Evolutionary conservation across 2,329 filamentous ascomycete species (phyloP), one percentile per base, ranked within the genome.

Genomic region (Ophiostoma montium): DNA sequence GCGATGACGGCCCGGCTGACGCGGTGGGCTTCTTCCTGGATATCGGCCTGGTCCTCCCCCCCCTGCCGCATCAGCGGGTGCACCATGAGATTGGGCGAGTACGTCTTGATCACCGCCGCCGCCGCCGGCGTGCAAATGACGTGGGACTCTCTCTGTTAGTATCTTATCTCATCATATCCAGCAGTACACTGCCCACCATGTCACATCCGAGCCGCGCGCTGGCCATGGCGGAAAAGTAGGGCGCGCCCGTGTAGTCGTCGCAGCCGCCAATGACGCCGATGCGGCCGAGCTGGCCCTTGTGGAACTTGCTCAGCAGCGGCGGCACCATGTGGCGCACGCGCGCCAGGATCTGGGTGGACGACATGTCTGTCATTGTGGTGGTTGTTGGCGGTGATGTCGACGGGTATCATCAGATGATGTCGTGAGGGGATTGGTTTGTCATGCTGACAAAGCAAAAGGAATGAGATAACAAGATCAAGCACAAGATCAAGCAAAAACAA

Each of bases 41-140:
- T 60, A 35, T 60, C 59, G n/a, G n/a, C 13, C 19, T 27, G 42
- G 30, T 35, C 35, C 16, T 36, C 27, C 18, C 27, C 23, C 30
- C 11, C 77, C 65, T 92, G 86, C 30, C 87, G 84, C 79, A 98
- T 90, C 57, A 95, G 77, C 1, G 92, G 92, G 65, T 96, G 92
- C 11, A 98, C 92, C 90, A 98, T 98, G 27, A 98, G 74, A 63
- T 96, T 95, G 3, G 92, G 92, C 18, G 89, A 95, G 70, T 96
- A 98, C 4, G 87, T 86, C 70, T 98, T 98, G 68, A 98, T 95
- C 35, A 95, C 89, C 60, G 78, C 74, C 43, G 76, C 87, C 3
- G 92, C 92, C 49, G 77, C 83, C 10, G 86, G 87, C 52, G 94
- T 94, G 71, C 92, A 98, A 61, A 98, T 94, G 54, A 98, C 84